These are phyloP conservation scores for Penicillium waksmanii DNA, from an alignment of 495 filamentous ascomycete genomes.

Conservation along the genomic window DNA sequence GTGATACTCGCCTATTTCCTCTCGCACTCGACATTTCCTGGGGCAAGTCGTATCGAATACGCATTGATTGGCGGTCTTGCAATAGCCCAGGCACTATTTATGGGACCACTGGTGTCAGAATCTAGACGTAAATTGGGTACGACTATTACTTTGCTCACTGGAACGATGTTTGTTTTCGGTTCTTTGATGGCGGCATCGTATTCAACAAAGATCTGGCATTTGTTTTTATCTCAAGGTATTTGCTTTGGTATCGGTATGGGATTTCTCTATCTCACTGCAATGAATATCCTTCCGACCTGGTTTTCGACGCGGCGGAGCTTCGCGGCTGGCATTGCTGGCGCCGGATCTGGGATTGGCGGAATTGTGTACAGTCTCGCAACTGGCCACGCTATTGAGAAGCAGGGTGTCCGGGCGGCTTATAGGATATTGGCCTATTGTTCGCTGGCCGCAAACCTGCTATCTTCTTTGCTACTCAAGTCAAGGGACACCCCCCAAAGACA, in stretches of 20 bases:
- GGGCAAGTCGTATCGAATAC: conserved; percentile 14
- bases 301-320: conserved; percentile 52
- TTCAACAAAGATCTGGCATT: conserved; percentile 49
- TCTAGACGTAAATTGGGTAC: conserved; percentile 44
- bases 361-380: conserved; percentile 52
- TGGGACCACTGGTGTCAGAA: conserved; percentile 12
- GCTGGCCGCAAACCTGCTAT: conserved; percentile 61
- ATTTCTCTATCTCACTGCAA: conserved; percentile 51
- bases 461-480: conserved; percentile 62
- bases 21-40: conserved; percentile 10
- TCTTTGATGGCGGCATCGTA: conserved; percentile 53
- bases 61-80: conserved; percentile 18
- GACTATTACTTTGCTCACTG: conserved; percentile 42
- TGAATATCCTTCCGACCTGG: conserved; percentile 55
- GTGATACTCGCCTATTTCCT: conserved; percentile 17
- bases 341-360: conserved; percentile 56
- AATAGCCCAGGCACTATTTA: conserved; percentile 7
- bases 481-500: conserved; percentile 61
- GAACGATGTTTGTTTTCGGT: conserved; percentile 39
- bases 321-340: conserved; percentile 52
- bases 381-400: conserved; percentile 13
- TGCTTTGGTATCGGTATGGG: conserved; percentile 56
- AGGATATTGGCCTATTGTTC: conserved; percentile 66
- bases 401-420: conserved; percentile 68
- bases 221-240: conserved; percentile 55